These are phyloP conservation scores for Brassica napus DNA, from an alignment of 345 rosid species.

Conservation along the genomic window Da-Ae NC_063436.1:3764501-3765000, in stretches of 20 bases:
- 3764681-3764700: constrained; percentile 63
- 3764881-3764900: constrained; percentile 73
- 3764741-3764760: constrained; percentile 78
- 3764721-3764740: constrained; percentile 81
- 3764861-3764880: constrained; percentile 75
- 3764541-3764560: constrained; percentile 49
- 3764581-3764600: constrained; percentile 53
- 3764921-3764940: constrained; percentile 87
- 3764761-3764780: constrained; percentile 60
- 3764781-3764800: constrained; percentile 74
- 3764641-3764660: constrained; percentile 64
- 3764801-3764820: constrained; percentile 72
- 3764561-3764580: constrained; percentile 43
- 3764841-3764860: constrained; percentile 72
- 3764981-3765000: background rate
- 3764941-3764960: constrained; percentile 20
- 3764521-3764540: constrained; percentile 56
- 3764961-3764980: background rate
- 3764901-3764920: constrained; percentile 73
- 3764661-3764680: constrained; percentile 73
- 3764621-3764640: constrained; percentile 66
- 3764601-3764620: constrained; percentile 60
- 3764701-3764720: constrained; percentile 66
- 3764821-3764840: constrained; percentile 71
- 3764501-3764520: background rate